phyloP scores from a whole-genome alignment of 1,139 yeast species.

The Blastobotrys serpentis region DNA sequence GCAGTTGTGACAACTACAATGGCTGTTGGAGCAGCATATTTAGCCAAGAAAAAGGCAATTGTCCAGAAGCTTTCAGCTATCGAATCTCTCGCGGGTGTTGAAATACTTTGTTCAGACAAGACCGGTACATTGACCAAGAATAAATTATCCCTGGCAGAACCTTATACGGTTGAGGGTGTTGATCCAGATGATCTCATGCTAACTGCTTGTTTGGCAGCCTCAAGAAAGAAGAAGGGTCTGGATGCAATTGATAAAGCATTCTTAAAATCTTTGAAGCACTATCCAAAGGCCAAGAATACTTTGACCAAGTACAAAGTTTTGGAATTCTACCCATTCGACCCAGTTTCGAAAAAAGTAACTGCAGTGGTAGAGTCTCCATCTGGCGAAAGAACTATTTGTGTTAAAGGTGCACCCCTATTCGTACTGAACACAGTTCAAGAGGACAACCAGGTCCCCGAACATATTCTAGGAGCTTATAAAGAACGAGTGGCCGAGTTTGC shows the following conservation, averaged over 20 bases:
- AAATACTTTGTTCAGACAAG: conserved; percentile 89
- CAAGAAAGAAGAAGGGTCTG: conserved; percentile 98
- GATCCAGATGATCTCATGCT: conserved; percentile 96
- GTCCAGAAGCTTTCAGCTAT: conserved; percentile 89
- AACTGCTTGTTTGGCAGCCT: conserved; percentile 97
- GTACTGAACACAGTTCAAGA: conserved; percentile 69
- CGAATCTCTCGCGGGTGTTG: conserved; percentile 92
- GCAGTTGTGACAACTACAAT: conserved; percentile 92
- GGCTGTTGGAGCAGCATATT: conserved; percentile 97
- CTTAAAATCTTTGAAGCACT: conserved; percentile 72
- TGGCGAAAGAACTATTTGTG: conserved; percentile 66
- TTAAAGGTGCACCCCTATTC: conserved; percentile 72
- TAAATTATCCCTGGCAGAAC: conserved; percentile 94
- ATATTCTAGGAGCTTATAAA: conserved; percentile 61
- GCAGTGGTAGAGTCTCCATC: conserved; percentile 68
- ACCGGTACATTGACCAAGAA: conserved; percentile 99
- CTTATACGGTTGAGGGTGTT: conserved; percentile 99
- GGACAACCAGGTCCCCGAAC: conserved; percentile 66
- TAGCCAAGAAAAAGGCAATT: conserved; percentile 89
- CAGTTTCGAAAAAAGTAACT: conserved; percentile 69
- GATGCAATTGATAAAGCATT: conserved; percentile 98
- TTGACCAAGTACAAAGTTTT: conserved; percentile 64
- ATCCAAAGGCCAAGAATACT: conserved; percentile 59
- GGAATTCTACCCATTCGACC: conserved; percentile 71
- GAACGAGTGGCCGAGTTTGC: conserved; percentile 72